phyloP scores from a whole-genome alignment of 2,329 filamentous ascomycete genomes.

The Penicillium sclerotiorum region DNA sequence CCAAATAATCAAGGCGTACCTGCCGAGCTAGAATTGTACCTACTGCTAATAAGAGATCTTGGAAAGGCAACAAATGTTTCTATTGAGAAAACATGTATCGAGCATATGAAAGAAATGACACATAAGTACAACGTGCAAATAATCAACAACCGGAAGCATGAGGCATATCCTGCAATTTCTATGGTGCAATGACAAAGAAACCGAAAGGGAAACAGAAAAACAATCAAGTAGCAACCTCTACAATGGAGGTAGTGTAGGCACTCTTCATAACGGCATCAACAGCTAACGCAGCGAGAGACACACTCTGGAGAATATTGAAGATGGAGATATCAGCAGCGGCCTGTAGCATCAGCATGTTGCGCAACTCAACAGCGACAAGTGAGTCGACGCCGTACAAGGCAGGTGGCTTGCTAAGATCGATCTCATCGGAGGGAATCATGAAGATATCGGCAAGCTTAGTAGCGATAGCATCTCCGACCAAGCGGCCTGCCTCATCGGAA shows the following conservation, averaged over 20 bases:
- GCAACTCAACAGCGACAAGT: constrained; percentile 11
- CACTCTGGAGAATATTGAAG: constrained; percentile 11
- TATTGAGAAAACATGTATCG: too few relatives aligned
- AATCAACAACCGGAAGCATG: too few relatives aligned
- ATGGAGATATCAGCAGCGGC: constrained; percentile 7
- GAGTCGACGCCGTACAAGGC: constrained; percentile 8
- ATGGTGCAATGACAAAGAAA: too few relatives aligned
- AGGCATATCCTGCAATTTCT: too few relatives aligned
- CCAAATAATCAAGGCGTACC: too few relatives aligned
- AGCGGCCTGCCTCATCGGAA: background rate
- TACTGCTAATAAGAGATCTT: too few relatives aligned
- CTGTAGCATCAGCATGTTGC: constrained; percentile 5
- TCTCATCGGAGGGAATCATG: constrained; percentile 9
- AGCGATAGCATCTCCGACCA: background rate
- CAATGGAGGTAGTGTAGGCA: too few relatives aligned
- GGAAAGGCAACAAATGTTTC: too few relatives aligned
- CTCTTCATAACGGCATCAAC: background rate
- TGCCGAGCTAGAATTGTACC: too few relatives aligned
- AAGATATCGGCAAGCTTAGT: constrained; percentile 8
- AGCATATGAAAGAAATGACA: too few relatives aligned
- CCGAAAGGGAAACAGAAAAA: too few relatives aligned
- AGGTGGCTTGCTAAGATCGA: background rate
- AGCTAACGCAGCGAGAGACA: constrained; percentile 4
- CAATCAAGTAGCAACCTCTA: background rate
- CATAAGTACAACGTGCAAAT: too few relatives aligned